Percentiles rank a stretch among this genome's conserved stretches.
Evolutionary conservation across 345 rosid genomes (phyloP).

Genomic region (Eucalyptus coolabah): DNA sequence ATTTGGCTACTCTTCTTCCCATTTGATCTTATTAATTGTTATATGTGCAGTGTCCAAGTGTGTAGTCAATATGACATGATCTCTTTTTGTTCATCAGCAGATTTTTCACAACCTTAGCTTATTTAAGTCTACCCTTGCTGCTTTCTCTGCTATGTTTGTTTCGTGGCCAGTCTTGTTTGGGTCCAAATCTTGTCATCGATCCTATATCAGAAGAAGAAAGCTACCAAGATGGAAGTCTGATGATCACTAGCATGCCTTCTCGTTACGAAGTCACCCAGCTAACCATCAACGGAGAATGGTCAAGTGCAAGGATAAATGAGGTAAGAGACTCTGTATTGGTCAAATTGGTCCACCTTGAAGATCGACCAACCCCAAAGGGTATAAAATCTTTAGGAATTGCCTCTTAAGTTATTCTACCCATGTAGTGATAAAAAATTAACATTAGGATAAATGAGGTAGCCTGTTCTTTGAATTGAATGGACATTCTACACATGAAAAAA

Average conservation of each 20-base stretch:
- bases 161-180: slow-evolving; percentile 52
- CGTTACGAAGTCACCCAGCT: slow-evolving; percentile 83
- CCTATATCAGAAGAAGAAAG: slow-evolving; percentile 81
- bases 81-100: neutral
- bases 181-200: slow-evolving; percentile 67
- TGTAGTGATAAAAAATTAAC: neutral
- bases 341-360: neutral
- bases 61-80: neutral
- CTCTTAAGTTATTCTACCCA: no score
- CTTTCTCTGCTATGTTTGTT: neutral
- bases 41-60: neutral
- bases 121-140: neutral
- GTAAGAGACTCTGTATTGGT: slow-evolving; percentile 14
- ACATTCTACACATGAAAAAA: neutral
- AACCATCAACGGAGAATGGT: slow-evolving; percentile 78
- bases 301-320: slow-evolving; percentile 67
- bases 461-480: neutral
- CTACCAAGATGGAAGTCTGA: slow-evolving; percentile 76
- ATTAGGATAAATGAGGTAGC: neutral
- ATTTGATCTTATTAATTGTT: neutral
- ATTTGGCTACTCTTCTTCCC: neutral
- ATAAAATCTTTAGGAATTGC: neutral
- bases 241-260: slow-evolving; percentile 84
- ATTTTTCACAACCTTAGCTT: neutral
- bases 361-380: neutral